phyloP scores from a whole-genome alignment of 257 asterid genomes.

The Jaltomata sinuosa region DNA sequence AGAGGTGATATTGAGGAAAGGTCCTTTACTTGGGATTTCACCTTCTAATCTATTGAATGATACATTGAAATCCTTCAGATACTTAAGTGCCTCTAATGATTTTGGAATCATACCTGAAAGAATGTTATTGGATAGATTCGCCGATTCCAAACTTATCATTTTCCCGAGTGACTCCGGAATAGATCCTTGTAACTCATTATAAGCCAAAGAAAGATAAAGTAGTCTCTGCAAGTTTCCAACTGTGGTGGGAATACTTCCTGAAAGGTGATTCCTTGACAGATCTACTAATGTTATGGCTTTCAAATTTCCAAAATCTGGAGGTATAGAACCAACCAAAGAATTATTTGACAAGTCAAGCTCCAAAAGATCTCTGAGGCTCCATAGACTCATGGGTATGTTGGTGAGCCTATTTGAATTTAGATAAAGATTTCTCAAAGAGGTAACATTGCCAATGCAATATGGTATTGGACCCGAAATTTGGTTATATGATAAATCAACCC shows the following conservation, averaged over 20 bases:
- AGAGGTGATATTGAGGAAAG: slow-evolving; percentile 19
- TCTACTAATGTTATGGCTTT: slow-evolving; percentile 9
- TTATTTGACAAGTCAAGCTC: slow-evolving; percentile 17
- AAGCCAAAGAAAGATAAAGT: slow-evolving; percentile 21
- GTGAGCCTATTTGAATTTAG: slow-evolving; percentile 20
- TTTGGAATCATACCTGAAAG: slow-evolving; percentile 24
- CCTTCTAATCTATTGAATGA: slow-evolving; percentile 25
- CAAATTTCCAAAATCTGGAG: slow-evolving; percentile 17
- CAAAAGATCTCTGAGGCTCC: slow-evolving; percentile 21
- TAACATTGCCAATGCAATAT: slow-evolving; percentile 16
- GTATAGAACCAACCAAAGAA: slow-evolving; percentile 18
- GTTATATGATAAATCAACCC: slow-evolving; percentile 2
- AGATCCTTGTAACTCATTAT: slow-evolving; percentile 23
- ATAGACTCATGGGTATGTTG: slow-evolving; percentile 15
- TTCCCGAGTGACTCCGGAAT: slow-evolving; percentile 27
- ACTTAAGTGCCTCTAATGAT: slow-evolving; percentile 10
- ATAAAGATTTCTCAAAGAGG: slow-evolving; percentile 7
- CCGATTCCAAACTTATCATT: slow-evolving; percentile 19
- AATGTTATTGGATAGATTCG: slow-evolving; percentile 17
- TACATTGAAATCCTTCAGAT: slow-evolving; percentile 16
- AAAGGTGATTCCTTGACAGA: slow-evolving; percentile 19
- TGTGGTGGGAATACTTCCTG: slow-evolving; percentile 20
- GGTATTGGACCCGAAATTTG: slow-evolving; percentile 19
- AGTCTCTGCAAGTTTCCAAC: slow-evolving; percentile 13
- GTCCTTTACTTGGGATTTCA: slow-evolving; percentile 26